Evolutionary conservation across 805 yeast species (phyloP), one percentile per base, ranked within the genome.

Genomic region (Schizosaccharomyces pombe): DNA sequence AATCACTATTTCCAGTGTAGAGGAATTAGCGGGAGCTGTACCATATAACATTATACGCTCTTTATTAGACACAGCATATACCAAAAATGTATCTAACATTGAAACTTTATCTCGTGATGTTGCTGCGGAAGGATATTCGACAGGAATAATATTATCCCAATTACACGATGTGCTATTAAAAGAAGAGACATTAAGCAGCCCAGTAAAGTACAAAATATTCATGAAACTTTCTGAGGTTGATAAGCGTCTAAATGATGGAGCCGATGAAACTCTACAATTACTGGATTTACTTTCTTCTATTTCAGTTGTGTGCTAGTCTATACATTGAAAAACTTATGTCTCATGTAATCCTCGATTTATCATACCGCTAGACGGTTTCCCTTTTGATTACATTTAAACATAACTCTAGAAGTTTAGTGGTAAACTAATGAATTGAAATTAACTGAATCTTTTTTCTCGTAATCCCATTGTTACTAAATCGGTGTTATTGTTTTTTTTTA

Each of bases 211-310:
- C 62, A 61, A 66, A 49, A 74, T 85, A 9, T 75, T 95, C 0
- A 67, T 71, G 62, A 66, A 77, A 4, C 65, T 91, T 28, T 85
- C 86, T 60, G 81, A 78, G 47, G 73, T 85, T 0, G 97, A 89
- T 64, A 74, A 76, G 53, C 74, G 79, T 54, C 70, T 89, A 55
- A 74, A 79, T 55, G 85, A 79, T 62, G 98, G 98, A 14, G 77
- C 94, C 3, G 93, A 86, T 61, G 98, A 89, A 64, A 85, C 82
- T 57, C 68, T 89, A 30, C 94, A 84, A 61, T 62, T 91, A 24
- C 71, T 89, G 59, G 82, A 83, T 60, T 70, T 85, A 9, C 49
- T 43, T 6, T 19, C 30, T n/a, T 19, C 26, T 43, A 43, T 43
- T 22, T 43, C 49, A 22, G 30, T 19, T 43, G 28, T 43, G 19